A percentile compares a stretch with the other conserved stretches of the same genome.
These are phyloP conservation scores for Apiotrichum domesticum DNA, from an alignment of 1,284 basidiomycete genomes.

Conservation along the genomic window DNA sequence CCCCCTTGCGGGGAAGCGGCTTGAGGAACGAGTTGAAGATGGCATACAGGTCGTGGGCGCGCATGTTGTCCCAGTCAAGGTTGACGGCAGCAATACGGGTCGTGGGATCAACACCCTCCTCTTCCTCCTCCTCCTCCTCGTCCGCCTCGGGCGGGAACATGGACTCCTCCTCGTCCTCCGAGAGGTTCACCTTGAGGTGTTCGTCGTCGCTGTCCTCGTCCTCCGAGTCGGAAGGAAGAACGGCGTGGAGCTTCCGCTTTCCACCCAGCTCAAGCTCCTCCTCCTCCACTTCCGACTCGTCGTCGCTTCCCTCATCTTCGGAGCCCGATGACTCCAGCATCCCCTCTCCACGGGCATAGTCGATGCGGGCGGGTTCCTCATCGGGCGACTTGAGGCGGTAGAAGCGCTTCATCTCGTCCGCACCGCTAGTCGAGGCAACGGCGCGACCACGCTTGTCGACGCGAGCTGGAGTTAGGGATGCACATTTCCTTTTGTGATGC, in stretches of 20 bases:
- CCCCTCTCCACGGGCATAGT: constrained; percentile 86
- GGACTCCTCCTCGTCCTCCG: constrained; percentile 63
- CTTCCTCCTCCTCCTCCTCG: constrained; percentile 42
- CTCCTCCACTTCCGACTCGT: constrained; percentile 41
- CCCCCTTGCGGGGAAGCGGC: constrained; percentile 19
- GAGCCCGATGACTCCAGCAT: constrained; percentile 73
- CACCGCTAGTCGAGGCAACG: constrained; percentile 61
- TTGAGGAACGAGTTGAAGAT: constrained; percentile 82
- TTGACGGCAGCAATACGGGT: constrained; percentile 85
- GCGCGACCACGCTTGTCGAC: constrained; percentile 90
- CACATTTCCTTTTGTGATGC: neutral
- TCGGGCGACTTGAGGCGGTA: constrained; percentile 58
- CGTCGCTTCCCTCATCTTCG: constrained; percentile 61
- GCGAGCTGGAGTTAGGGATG: constrained; percentile 49
- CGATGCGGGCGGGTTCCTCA: constrained; percentile 51
- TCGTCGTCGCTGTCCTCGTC: constrained; percentile 18
- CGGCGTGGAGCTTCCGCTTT: constrained; percentile 50
- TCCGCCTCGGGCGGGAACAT: constrained; percentile 26
- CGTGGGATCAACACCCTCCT: constrained; percentile 50
- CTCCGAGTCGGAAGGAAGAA: constrained; percentile 36
- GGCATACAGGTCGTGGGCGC: constrained; percentile 83
- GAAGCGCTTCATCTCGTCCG: constrained; percentile 72
- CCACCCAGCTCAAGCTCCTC: constrained; percentile 51
- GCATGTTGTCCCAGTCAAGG: constrained; percentile 96
- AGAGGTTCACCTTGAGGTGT: constrained; percentile 56